These are phyloP conservation scores for Zalerion maritima DNA, from an alignment of 495 filamentous ascomycete genomes.

Conservation along the genomic window DNA sequence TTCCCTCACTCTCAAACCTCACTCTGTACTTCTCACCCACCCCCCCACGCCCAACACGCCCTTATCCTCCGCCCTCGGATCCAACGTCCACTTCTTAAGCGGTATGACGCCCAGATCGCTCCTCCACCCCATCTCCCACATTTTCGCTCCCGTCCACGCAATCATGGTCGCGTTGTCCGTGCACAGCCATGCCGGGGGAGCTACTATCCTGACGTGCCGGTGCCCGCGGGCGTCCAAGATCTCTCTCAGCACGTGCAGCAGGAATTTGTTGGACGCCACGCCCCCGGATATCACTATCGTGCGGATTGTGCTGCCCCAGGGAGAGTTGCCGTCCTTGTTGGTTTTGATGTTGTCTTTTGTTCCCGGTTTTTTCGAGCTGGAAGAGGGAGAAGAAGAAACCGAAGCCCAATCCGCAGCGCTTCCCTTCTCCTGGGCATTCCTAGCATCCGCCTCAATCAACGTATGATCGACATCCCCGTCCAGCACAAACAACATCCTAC, in stretches of 20 bases:
- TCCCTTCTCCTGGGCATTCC: no score
- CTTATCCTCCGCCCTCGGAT: conserved; percentile 38
- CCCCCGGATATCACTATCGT: conserved; percentile 78
- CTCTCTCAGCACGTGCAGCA: conserved; percentile 49
- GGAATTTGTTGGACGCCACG: conserved; percentile 69
- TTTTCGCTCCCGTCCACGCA: conserved; percentile 84
- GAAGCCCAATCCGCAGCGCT: no score
- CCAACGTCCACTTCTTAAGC: conserved; percentile 66
- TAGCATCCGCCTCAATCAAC: neutral
- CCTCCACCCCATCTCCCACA: conserved; percentile 67
- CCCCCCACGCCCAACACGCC: conserved; percentile 32
- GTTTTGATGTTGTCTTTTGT: neutral
- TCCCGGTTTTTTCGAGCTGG: neutral
- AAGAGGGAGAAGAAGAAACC: no score
- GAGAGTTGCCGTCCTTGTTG: neutral
- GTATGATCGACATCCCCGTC: no score
- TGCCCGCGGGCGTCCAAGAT: conserved; percentile 52
- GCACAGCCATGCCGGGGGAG: conserved; percentile 62
- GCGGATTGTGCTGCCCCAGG: conserved; percentile 18
- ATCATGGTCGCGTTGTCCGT: conserved; percentile 99
- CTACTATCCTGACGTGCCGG: conserved; percentile 43
- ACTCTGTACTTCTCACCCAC: conserved; percentile 19
- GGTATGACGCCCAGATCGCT: conserved; percentile 44
- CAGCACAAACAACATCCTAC: conserved; percentile 54
- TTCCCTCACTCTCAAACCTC: conserved; percentile 2